Conservation (phyloP, 129 eudicot species). For the Pulicaria dysenterica region DNA sequence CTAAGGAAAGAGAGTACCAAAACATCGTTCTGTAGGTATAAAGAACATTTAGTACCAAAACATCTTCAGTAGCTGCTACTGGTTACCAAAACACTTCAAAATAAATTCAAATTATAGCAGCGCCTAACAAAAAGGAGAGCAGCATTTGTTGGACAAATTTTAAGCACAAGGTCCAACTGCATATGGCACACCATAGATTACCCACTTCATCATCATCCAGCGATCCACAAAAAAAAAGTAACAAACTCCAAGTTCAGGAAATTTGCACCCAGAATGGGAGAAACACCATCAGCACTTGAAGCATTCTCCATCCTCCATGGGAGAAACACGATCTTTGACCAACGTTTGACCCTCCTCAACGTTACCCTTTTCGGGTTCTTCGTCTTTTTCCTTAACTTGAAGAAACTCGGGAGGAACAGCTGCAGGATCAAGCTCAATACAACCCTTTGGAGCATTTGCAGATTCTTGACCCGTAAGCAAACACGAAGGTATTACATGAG, state of each 20-base stretch:
- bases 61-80: background rate
- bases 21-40: too few relatives aligned
- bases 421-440: constrained; percentile 83
- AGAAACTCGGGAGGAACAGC: constrained; percentile 69
- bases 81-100: constrained; percentile 15
- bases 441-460: constrained; percentile 58
- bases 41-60: constrained; percentile 20
- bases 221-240: background rate
- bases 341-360: background rate
- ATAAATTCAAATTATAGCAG: constrained; percentile 11
- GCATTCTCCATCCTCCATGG: constrained; percentile 29
- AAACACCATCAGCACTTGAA: constrained; percentile 38
- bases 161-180: constrained; percentile 26
- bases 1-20: too few relatives aligned
- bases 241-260: constrained; percentile 33
- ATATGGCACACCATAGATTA: constrained; percentile 19
- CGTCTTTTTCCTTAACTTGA: constrained; percentile 37
- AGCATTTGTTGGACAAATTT: constrained; percentile 16
- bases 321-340: constrained; percentile 15
- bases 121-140: constrained; percentile 21
- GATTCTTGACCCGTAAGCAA: constrained; percentile 62
- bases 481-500: constrained; percentile 69
- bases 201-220: background rate
- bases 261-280: constrained; percentile 25
- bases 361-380: background rate